Base-by-base conservation (phyloP, 163 green algal genomes). In the Botryococcus braunii region DNA sequence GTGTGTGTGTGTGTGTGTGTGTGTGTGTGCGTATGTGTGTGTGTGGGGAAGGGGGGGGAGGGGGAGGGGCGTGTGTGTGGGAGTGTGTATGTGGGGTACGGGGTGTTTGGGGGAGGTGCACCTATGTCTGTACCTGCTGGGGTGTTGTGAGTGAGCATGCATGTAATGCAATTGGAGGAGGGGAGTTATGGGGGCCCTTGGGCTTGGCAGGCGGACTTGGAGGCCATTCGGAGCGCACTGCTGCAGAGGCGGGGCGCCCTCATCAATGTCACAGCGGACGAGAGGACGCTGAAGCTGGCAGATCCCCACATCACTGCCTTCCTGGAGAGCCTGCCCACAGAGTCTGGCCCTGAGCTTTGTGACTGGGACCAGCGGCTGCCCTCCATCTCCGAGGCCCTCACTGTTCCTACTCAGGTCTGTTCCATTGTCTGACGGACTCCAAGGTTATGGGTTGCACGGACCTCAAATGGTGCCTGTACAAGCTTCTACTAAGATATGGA, bases 251-350 rank as follows among this genome's bases (percentile, higher is more conserved):
- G 76, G 21, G 92, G 89, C 25, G 75, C 85, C 11, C 72, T 97
- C 8, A 80, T 99, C 59, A 98, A 98, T 85, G 60, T 97, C 49
- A 99, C 94, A 0, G 94, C 73, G 5, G 94, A 99, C 71, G 76
- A 80, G 3, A 58, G 69, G 35, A 91, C 89, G 23, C 82, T 99
- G 66, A 49, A 65, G 11, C 38, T 67, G 27, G 77, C 79, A 9
- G 21, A 74, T 13, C 69, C 69, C 13, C 70, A 81, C 29, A 73
- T 95, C 6, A 58, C 83, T 29, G 77, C 68, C 32, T 91, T 99
- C 72, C 82, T 97, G 71, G 56, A 69, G 17, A 76, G 86, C 0
- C 75, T 98, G 73, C 84, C 88, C 6, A 69, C 43, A 27, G 29
- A 57, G 21, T 37, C 56, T 32, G 56, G 5, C 9, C 69, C 31